Percentiles rank a stretch among this genome's conserved stretches.
phyloP scores from a whole-genome alignment of 1,284 basidiomycete species.

The Gymnopus androsaceus region DNA sequence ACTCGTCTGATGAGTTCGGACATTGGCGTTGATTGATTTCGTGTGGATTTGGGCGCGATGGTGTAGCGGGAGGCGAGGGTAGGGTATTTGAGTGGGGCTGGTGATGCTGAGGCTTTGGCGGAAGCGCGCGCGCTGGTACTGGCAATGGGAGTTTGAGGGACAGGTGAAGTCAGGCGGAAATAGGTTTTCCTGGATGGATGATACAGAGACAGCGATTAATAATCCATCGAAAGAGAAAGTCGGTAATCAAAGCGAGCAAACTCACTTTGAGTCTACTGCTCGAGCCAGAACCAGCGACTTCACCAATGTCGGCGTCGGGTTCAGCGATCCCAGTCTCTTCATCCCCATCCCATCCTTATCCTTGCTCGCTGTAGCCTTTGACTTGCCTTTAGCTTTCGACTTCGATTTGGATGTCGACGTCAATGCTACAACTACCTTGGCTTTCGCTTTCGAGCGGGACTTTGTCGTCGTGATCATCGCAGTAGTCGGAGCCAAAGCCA shows the following conservation, averaged over 20 bases:
- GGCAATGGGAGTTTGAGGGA: not conserved
- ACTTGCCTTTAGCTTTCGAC: slow-evolving; percentile 11
- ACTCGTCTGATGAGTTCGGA: slow-evolving; percentile 72
- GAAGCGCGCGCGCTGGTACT: slow-evolving; percentile 31
- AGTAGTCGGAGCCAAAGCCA: no score
- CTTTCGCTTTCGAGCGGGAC: not conserved
- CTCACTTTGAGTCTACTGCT: no score
- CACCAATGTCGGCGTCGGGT: no score
- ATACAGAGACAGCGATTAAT: no score
- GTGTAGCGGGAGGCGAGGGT: slow-evolving; percentile 38
- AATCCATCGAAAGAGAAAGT: no score
- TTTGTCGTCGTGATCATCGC: not conserved
- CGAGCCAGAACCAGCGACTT: no score
- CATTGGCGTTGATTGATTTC: slow-evolving; percentile 62
- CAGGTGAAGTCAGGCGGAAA: not conserved
- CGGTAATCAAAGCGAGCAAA: no score
- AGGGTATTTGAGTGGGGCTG: slow-evolving; percentile 3
- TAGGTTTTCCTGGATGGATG: no score
- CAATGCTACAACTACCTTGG: not conserved
- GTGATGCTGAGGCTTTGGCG: slow-evolving; percentile 6
- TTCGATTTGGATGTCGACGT: slow-evolving; percentile 8
- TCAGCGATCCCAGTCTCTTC: not conserved
- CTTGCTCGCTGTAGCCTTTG: slow-evolving; percentile 6
- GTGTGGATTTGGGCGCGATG: slow-evolving; percentile 38
- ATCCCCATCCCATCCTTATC: not conserved